Evolutionary conservation across 163 green algal species (phyloP).

Genomic region (Prototheca cutis): DNA sequence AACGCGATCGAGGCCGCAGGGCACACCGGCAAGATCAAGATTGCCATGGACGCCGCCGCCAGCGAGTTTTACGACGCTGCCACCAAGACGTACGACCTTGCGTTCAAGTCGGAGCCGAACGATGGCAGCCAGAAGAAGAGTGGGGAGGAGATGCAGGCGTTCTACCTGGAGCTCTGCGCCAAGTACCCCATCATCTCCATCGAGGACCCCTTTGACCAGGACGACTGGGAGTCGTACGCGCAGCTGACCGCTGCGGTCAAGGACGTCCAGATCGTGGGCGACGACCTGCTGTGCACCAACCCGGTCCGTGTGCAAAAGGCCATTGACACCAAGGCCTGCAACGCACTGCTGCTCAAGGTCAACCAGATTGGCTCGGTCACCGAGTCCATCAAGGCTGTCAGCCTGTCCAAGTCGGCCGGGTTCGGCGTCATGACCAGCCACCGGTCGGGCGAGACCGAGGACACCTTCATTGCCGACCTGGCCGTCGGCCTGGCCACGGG

Average conservation of each 20-base stretch:
- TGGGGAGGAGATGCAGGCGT: constrained; percentile 30
- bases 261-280: constrained; percentile 84
- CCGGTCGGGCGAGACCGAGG: constrained; percentile 82
- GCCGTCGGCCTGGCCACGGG: constrained; percentile 90
- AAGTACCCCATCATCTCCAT: constrained; percentile 93
- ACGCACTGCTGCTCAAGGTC: constrained; percentile 97
- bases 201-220: constrained; percentile 98
- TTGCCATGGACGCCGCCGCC: constrained; percentile 97
- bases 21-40: constrained; percentile 85
- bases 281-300: constrained; percentile 99
- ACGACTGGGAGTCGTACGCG: constrained; percentile 87
- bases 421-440: constrained; percentile 97
- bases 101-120: constrained; percentile 86
- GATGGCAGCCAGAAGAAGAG: constrained; percentile 83
- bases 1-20: constrained; percentile 74
- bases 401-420: constrained; percentile 89
- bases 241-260: constrained; percentile 63
- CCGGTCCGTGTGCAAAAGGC: constrained; percentile 77
- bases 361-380: constrained; percentile 74
- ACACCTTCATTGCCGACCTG: constrained; percentile 98
- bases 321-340: constrained; percentile 92
- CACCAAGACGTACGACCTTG: constrained; percentile 91
- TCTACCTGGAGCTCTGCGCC: constrained; percentile 81
- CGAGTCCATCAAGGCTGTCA: constrained; percentile 95
- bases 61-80: constrained; percentile 91